Percentiles rank a stretch among this genome's conserved stretches.
phyloP scores from a whole-genome alignment of 371 early-diverging fungal genomes.

The Mucor mucedo region DNA sequence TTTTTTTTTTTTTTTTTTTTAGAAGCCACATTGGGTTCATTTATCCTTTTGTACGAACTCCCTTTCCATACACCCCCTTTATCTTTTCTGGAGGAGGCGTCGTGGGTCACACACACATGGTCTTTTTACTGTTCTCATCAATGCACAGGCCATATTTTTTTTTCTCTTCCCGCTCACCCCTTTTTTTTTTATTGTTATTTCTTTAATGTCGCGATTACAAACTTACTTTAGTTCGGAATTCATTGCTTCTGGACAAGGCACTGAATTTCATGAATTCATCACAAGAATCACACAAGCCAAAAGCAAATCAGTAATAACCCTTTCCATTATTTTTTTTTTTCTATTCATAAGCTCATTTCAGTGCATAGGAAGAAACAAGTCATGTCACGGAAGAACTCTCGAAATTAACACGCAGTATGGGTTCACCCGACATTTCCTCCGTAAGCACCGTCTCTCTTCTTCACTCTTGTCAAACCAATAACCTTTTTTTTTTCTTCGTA shows the following conservation, averaged over 20 bases:
- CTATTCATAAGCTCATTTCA: neutral
- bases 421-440: slow-evolving; percentile 43
- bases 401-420: slow-evolving; percentile 32
- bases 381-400: slow-evolving; percentile 36
- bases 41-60: no score
- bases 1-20: no score
- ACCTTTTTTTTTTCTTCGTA: neutral
- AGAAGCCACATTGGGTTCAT: no score
- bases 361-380: slow-evolving; percentile 42
- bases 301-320: slow-evolving; percentile 43
- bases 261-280: slow-evolving; percentile 42
- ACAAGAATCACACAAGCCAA: slow-evolving; percentile 36
- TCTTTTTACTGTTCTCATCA: no score
- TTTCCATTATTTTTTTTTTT: neutral
- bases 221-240: slow-evolving; percentile 43
- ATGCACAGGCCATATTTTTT: neutral
- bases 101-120: no score
- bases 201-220: slow-evolving; percentile 23
- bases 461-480: neutral
- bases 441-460: slow-evolving; percentile 25
- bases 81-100: no score
- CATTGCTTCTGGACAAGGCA: slow-evolving; percentile 42
- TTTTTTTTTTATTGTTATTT: neutral
- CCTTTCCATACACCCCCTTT: no score
- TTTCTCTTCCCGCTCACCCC: neutral